Percentiles rank a stretch among this genome's conserved stretches.
phyloP scores from a whole-genome alignment of 2,329 filamentous ascomycete genomes.

The Claviceps humidiphila region DNA sequence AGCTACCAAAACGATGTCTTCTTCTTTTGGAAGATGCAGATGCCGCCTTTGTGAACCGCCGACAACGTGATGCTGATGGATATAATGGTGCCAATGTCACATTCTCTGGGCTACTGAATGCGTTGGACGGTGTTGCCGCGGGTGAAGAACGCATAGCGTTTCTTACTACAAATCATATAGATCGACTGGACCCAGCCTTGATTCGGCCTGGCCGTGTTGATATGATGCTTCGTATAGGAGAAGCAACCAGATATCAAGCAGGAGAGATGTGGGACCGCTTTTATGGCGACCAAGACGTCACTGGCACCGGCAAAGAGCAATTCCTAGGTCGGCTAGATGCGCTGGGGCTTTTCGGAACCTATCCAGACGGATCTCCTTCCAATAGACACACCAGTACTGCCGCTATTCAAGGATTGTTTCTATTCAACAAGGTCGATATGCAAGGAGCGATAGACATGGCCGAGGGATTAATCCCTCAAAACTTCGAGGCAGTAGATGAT shows the following conservation, averaged over 20 bases:
- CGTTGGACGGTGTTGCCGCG: constrained; percentile 81
- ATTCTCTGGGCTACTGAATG: constrained; percentile 80
- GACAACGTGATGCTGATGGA: constrained; percentile 64
- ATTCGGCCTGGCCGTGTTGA: constrained; percentile 88
- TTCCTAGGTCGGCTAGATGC: constrained; percentile 61
- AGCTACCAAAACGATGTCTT: constrained; percentile 70
- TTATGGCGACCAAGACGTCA: constrained; percentile 67
- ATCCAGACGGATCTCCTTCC: constrained; percentile 31
- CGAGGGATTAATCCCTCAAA: constrained; percentile 47
- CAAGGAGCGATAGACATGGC: constrained; percentile 75
- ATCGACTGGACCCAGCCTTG: constrained; percentile 75
- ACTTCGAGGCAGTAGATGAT: constrained; percentile 34
- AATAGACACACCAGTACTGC: constrained; percentile 64
- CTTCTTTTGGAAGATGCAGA: constrained; percentile 83
- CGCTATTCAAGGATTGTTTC: constrained; percentile 82
- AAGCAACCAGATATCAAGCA: constrained; percentile 77
- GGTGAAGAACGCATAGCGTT: constrained; percentile 91
- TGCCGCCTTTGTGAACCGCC: constrained; percentile 74
- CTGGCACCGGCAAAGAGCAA: constrained; percentile 45
- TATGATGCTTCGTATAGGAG: constrained; percentile 79
- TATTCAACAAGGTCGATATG: constrained; percentile 89
- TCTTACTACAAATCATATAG: constrained; percentile 87
- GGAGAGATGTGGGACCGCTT: constrained; percentile 86
- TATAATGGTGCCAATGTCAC: constrained; percentile 83
- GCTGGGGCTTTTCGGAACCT: constrained; percentile 55